Conservation (phyloP, 306 rosid species). For the Crataegus laevigata region DNA sequence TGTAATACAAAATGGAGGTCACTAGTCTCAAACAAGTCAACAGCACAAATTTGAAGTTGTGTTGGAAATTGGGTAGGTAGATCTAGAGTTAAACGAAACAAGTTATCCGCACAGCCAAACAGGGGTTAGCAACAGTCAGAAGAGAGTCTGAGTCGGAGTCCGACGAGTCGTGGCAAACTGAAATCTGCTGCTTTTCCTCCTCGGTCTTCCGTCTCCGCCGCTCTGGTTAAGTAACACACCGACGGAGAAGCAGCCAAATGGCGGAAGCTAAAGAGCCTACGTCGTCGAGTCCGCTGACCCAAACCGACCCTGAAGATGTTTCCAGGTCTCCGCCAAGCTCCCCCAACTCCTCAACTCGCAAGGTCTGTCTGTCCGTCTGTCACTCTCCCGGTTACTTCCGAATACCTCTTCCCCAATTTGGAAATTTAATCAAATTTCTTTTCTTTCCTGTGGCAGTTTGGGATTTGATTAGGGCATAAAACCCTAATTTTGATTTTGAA, state of each 20-base stretch:
- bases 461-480: not conserved
- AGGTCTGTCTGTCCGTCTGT: conserved; percentile 31
- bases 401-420: not conserved
- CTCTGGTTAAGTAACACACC: not conserved
- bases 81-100: too few relatives aligned
- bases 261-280: conserved; percentile 74
- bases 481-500: not conserved
- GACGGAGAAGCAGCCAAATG: conserved; percentile 24
- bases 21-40: too few relatives aligned
- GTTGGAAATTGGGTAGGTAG: too few relatives aligned
- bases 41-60: too few relatives aligned
- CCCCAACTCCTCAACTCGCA: conserved; percentile 79
- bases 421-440: not conserved
- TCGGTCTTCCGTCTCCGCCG: not conserved
- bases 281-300: conserved; percentile 72
- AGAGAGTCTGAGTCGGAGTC: not conserved
- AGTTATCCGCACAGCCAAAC: too few relatives aligned
- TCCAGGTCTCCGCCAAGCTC: conserved; percentile 70
- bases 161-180: not conserved
- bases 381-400: not conserved
- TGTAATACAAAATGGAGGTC: too few relatives aligned
- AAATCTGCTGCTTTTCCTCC: not conserved
- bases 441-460: not conserved
- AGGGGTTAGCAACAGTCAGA: too few relatives aligned
- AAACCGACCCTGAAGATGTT: conserved; percentile 63